Percentiles rank a stretch among this genome's conserved stretches.
phyloP scores from a whole-genome alignment of 352 stramenopile genomes.

The Aphanomyces invadans region DNA sequence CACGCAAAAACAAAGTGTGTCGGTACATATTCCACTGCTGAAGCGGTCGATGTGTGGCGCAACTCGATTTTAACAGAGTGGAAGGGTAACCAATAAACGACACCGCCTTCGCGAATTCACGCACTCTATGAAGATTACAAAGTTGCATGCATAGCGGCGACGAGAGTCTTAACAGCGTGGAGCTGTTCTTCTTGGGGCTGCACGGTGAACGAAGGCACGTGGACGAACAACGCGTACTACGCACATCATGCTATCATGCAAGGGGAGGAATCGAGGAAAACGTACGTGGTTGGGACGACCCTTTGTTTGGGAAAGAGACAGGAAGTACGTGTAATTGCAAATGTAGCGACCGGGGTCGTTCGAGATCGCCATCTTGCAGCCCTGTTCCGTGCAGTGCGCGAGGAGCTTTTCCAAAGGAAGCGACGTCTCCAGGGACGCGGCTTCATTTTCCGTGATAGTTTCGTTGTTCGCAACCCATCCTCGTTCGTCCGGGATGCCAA shows the following conservation, averaged over 20 bases:
- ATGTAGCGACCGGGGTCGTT: constrained; percentile 75
- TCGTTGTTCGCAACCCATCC: constrained; percentile 51
- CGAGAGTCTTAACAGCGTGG: constrained; percentile 45
- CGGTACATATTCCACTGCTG: no score
- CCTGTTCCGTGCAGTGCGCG: constrained; percentile 29
- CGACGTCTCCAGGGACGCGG: constrained; percentile 37
- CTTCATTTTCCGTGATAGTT: constrained; percentile 42
- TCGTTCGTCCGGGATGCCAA: constrained; percentile 70
- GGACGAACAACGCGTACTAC: constrained; percentile 62
- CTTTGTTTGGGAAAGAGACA: constrained; percentile 62
- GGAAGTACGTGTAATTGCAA: constrained; percentile 82
- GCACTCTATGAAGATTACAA: background rate
- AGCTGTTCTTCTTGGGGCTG: constrained; percentile 56
- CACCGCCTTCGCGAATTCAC: background rate
- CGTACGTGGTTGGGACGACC: constrained; percentile 29
- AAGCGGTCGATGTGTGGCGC: no score
- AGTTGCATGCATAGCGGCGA: constrained; percentile 38
- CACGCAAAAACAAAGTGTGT: no score
- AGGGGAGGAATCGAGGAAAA: background rate
- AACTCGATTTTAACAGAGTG: background rate
- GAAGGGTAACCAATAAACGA: background rate
- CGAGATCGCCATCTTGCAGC: constrained; percentile 41
- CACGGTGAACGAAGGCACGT: constrained; percentile 57
- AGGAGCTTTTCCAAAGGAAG: constrained; percentile 57
- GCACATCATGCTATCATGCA: constrained; percentile 25